phyloP scores from a whole-genome alignment of 2,329 filamentous ascomycete genomes.

The Ceratocystis smalleyi region DNA sequence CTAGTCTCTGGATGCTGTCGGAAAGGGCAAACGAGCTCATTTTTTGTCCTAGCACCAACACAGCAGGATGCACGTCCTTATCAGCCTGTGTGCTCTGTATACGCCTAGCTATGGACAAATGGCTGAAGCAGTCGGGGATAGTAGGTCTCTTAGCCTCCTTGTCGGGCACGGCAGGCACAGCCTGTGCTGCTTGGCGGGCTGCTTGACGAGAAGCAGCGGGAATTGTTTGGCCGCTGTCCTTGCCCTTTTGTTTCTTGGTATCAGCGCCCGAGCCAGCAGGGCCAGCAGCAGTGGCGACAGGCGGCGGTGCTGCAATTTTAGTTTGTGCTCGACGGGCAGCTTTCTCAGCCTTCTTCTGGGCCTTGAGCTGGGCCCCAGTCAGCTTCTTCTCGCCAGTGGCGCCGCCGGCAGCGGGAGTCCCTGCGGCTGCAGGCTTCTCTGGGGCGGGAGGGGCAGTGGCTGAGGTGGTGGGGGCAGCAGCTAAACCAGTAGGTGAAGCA shows the following conservation, averaged over 20 bases:
- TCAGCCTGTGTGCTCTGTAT: constrained; percentile 43
- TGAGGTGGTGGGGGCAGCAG: not conserved
- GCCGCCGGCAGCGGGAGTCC: not conserved
- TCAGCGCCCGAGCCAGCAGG: constrained; percentile 28
- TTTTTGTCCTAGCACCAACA: constrained; percentile 74
- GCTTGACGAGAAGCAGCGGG: constrained; percentile 22
- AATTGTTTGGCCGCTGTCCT: constrained; percentile 8
- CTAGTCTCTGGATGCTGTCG: constrained; percentile 75
- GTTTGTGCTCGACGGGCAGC: constrained; percentile 63
- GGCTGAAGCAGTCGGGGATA: constrained; percentile 60
- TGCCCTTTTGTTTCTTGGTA: constrained; percentile 25
- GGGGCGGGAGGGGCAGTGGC: not conserved
- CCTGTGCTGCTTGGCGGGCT: constrained; percentile 26
- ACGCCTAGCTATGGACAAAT: constrained; percentile 54
- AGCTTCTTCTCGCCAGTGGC: constrained; percentile 37
- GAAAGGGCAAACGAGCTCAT: constrained; percentile 79
- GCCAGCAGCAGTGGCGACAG: constrained; percentile 26
- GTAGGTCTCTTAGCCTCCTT: constrained; percentile 42
- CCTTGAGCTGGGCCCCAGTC: constrained; percentile 69
- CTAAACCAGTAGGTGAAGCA: not conserved
- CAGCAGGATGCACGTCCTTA: constrained; percentile 70
- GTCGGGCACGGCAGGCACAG: constrained; percentile 25
- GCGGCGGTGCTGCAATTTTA: constrained; percentile 39
- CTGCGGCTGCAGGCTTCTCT: not conserved
- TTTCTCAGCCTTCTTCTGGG: constrained; percentile 81